Base-by-base conservation (phyloP, 306 rosid genomes). In the Rosa lucieae region DNA sequence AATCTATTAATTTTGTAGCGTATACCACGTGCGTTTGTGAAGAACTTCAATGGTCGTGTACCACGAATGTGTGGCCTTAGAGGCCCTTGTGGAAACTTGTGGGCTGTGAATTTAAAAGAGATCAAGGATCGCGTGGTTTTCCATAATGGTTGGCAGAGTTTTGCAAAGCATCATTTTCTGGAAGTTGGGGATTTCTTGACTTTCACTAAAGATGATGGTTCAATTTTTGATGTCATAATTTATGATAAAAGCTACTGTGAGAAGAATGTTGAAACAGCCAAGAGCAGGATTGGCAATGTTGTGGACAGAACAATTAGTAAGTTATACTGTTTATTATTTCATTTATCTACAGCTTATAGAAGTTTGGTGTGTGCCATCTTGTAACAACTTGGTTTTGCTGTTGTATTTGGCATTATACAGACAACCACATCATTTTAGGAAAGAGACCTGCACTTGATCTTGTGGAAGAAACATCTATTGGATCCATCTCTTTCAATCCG, bases 141-240 rank as follows among this genome's bases (percentile, higher is more conserved):
- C 49, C n/a, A 2, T 29, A 21, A 40, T 7, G 84, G 84, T 65
- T 81, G 84, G 80, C 43, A 69, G 43, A 44, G 13, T 35, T 81
- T 81, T 81, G 77, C 49, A 43, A 76, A 68, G 47, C 29, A 69
- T 47, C 73, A 75, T 59, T 39, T 7, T 58, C 12, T 75, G 18
- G 72, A 68, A 14, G 5, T 2, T 13, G 72, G 72, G 46, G 77
- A 75, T 23, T 69, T 81, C 49, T 35, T 81, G 26, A 59, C 71
- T 12, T 75, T 81, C 39, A 1, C 51, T 1, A 67, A 56, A 20
- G 66, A 56, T 35, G 77, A 66, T 6, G 55, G 26, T 14, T 69
- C 84, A 20, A 39, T 6, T 1, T 81, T 75, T 15, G 53, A 49
- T n/a, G 72, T 61, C 17, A 75, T 46, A 26, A 68, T 81, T 5